Percentiles rank a stretch among this genome's conserved stretches.
These are phyloP conservation scores for Westerdykella sp. DNA, from an alignment of 2,329 filamentous ascomycete genomes.

Conservation along the genomic window DNA sequence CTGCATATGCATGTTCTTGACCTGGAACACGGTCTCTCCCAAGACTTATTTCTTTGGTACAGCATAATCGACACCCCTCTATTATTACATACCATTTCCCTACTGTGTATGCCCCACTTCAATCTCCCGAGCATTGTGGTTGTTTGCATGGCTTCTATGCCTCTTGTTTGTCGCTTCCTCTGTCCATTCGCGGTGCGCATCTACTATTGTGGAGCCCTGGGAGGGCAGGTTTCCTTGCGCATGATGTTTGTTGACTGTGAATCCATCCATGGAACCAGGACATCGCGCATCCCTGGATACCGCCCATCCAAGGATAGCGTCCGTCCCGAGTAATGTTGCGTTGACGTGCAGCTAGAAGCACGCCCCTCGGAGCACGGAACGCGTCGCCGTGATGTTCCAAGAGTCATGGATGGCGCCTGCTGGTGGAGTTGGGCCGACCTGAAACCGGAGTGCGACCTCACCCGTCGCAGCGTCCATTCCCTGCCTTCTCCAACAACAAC, in stretches of 20 bases:
- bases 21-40: neutral
- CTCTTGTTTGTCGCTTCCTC: slow-evolving; percentile 18
- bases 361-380: slow-evolving; percentile 10
- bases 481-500: slow-evolving; percentile 13
- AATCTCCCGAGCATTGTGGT: slow-evolving; percentile 17
- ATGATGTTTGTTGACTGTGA: slow-evolving; percentile 23
- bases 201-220: slow-evolving; percentile 7
- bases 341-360: slow-evolving; percentile 1
- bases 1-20: too few species aligned
- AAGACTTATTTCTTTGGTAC: slow-evolving; percentile 8
- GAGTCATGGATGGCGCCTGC: slow-evolving; percentile 17
- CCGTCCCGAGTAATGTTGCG: neutral
- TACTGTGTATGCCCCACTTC: slow-evolving; percentile 12
- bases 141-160: slow-evolving; percentile 18
- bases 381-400: slow-evolving; percentile 18
- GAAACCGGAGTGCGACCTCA: slow-evolving; percentile 31
- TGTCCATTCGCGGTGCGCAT: slow-evolving; percentile 17
- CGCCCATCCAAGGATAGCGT: neutral
- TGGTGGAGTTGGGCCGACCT: slow-evolving; percentile 21
- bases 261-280: slow-evolving; percentile 15
- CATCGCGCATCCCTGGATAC: slow-evolving; percentile 6
- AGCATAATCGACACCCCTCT: slow-evolving; percentile 28
- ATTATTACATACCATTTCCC: slow-evolving; percentile 10
- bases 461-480: slow-evolving; percentile 19
- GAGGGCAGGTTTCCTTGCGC: slow-evolving; percentile 12